Evolutionary conservation across 192 early-diverging fungal genomes (phyloP), one percentile per base, ranked within the genome.

Genomic region (Dimargaris cristalligena): DNA sequence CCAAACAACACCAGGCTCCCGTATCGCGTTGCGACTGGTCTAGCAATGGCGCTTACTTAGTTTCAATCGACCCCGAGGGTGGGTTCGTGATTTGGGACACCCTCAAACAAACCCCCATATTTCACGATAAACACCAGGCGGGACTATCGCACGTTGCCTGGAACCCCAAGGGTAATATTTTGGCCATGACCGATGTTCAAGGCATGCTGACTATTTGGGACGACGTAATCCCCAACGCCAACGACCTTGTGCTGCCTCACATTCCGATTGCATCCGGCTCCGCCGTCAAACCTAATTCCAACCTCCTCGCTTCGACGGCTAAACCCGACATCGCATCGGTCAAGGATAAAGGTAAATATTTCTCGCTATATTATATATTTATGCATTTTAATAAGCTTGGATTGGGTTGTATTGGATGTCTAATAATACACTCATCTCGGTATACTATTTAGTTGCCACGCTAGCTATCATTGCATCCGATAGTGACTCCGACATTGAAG

Each of bases 11-110:
- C 62, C 63, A 60, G 3, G 72, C 78, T 66, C 54, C 61, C 50
- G 59, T 82, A 2, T 69, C 66, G 28, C 55, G 65, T 26, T 44
- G 85, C 25, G 63, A 71, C 34, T 90, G 83, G 82, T 87, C 85
- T 0, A 60, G 75, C 22, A 83, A 79, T 33, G 80, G 87, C 20
- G 61, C 66, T 34, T 85, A 80, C 50, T 46, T 90, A 23, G 78
- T 77, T 1, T 70, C 81, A 0, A 68, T 74, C 0, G 63, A 65
- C 22, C 52, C 52, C 2, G 54, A 74, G 34, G 70, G 73, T 0
- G 62, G 78, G 10, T 54, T 83, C n/a, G 71, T 72, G 45, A 66
- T 90, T 26, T 90, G 88, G 88, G 75, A 84, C 41, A 71, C 76
- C 13, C 68, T 62, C 22, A 73, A 76, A 44, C 76, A 76, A 57